A percentile compares a stretch with the other conserved stretches of the same genome.
phyloP scores from a whole-genome alignment of 2,329 filamentous ascomycete genomes.

The Beauveria pseudobassiana region DNA sequence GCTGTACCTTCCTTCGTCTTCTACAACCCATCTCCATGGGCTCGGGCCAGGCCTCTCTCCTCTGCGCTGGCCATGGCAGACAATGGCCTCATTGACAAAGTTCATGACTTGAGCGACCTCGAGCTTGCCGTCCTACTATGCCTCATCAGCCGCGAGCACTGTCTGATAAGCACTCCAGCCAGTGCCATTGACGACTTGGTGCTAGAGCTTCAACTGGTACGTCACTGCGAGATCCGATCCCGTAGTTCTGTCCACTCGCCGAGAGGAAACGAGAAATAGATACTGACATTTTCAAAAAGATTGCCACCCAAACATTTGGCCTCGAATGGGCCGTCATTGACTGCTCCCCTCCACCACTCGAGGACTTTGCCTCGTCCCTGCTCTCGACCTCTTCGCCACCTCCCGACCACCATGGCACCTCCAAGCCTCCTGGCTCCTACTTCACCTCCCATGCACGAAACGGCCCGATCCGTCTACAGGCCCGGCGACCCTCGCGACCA shows the following conservation, averaged over 20 bases:
- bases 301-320: conserved; percentile 64
- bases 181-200: conserved; percentile 59
- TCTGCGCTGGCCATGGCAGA: conserved; percentile 47
- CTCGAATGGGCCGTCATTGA: conserved; percentile 63
- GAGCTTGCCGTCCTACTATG: conserved; percentile 81
- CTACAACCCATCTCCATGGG: neutral
- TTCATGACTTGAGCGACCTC: conserved; percentile 76
- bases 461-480: neutral
- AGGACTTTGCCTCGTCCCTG: conserved; percentile 71
- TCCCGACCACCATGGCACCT: conserved; percentile 16
- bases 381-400: conserved; percentile 32
- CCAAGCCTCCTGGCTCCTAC: conserved; percentile 21
- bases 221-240: neutral
- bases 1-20: neutral
- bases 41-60: neutral
- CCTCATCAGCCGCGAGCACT: conserved; percentile 76
- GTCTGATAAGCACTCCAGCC: conserved; percentile 69
- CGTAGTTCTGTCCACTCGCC: neutral
- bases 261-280: neutral
- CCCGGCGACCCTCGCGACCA: conserved; percentile 11
- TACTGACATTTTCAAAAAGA: conserved; percentile 30
- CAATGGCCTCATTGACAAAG: conserved; percentile 55
- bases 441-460: conserved; percentile 17
- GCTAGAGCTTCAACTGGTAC: conserved; percentile 64
- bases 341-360: conserved; percentile 65